phyloP scores from a whole-genome alignment of 352 stramenopile species.

The Aphanomyces stellatus region DNA sequence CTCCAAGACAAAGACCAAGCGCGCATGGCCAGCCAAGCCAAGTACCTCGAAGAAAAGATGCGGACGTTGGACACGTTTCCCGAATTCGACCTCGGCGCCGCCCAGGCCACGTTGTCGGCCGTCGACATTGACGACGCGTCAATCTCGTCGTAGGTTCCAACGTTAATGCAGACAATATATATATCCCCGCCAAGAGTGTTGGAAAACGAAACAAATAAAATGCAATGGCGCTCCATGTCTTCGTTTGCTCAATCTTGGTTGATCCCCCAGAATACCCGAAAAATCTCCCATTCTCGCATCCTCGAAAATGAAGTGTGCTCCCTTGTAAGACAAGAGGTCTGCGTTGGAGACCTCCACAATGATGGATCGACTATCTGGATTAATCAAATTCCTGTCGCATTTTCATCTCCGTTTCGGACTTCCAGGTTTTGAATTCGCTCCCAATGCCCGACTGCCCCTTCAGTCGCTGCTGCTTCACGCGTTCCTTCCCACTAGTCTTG shows the following conservation, averaged over 20 bases:
- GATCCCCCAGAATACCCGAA: no score
- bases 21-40: constrained; percentile 7
- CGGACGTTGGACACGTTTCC: not conserved
- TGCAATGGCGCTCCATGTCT: no score
- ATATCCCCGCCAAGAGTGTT: no score
- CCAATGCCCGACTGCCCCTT: constrained; percentile 71
- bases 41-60: constrained; percentile 11
- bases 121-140: constrained; percentile 8
- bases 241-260: no score
- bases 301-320: no score
- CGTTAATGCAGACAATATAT: no score
- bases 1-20: constrained; percentile 1
- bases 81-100: not conserved
- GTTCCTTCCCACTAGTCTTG: constrained; percentile 51
- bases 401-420: constrained; percentile 72
- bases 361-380: not conserved
- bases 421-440: constrained; percentile 63
- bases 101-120: not conserved
- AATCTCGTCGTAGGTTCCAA: no score
- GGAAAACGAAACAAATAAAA: no score
- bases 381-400: constrained; percentile 72
- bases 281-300: no score
- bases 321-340: no score
- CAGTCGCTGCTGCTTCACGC: constrained; percentile 57
- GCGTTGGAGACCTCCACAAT: no score